Percentiles rank a stretch among this genome's conserved stretches.
These are phyloP conservation scores for Dactylellina sp. DNA, from an alignment of 2,329 filamentous ascomycete species.

Conservation along the genomic window DNA sequence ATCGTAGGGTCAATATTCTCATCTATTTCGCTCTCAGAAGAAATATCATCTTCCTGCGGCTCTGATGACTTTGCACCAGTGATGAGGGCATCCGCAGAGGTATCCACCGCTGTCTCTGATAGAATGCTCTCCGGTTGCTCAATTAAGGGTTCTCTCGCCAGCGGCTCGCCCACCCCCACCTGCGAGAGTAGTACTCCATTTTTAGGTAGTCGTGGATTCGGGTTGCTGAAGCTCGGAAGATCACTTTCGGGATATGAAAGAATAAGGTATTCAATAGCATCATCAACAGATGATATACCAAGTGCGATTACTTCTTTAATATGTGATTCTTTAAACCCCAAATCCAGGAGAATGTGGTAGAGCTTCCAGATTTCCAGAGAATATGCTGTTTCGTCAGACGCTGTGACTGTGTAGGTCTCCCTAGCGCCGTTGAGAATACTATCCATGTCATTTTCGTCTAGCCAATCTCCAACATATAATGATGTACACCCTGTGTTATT, in stretches of 20 bases:
- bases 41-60: constrained; percentile 61
- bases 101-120: neutral
- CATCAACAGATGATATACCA: constrained; percentile 70
- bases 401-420: constrained; percentile 63
- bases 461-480: constrained; percentile 42
- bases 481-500: constrained; percentile 54
- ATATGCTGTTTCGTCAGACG: constrained; percentile 64
- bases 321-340: constrained; percentile 75
- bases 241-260: constrained; percentile 77
- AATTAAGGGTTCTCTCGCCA: neutral
- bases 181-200: constrained; percentile 38
- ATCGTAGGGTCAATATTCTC: constrained; percentile 65
- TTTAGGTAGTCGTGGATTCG: constrained; percentile 4
- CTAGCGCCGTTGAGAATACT: constrained; percentile 33
- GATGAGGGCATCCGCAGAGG: neutral
- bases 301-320: constrained; percentile 71
- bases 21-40: constrained; percentile 59
- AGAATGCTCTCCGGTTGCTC: constrained; percentile 15
- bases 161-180: constrained; percentile 16
- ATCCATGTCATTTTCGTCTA: constrained; percentile 54
- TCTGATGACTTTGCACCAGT: constrained; percentile 4
- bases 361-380: constrained; percentile 82
- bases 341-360: constrained; percentile 75
- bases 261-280: constrained; percentile 91
- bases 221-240: constrained; percentile 74